Evolutionary conservation across 108 stramenopile species (phyloP).

Genomic region (Licmophora abbreviata): DNA sequence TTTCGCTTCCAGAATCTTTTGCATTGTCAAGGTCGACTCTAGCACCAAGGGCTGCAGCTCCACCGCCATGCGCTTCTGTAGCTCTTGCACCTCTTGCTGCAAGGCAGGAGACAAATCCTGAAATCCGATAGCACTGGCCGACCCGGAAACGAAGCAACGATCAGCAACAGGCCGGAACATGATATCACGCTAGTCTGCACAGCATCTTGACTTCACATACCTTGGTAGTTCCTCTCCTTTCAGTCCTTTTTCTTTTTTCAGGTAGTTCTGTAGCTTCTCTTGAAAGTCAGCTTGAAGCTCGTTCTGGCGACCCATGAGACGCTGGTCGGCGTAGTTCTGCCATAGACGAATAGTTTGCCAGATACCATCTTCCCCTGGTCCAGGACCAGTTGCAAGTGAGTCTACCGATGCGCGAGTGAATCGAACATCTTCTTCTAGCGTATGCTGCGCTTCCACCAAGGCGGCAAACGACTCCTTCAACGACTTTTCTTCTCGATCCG

Average conservation of each 20-base stretch:
- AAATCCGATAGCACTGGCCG: constrained; percentile 70
- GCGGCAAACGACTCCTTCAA: constrained; percentile 36
- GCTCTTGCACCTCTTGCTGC: constrained; percentile 60
- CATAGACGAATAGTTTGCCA: constrained; percentile 81
- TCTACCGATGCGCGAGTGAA: constrained; percentile 59
- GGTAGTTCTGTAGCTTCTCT: constrained; percentile 58
- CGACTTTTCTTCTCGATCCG: constrained; percentile 33
- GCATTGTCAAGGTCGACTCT: constrained; percentile 77
- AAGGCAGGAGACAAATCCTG: constrained; percentile 61
- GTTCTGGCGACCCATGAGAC: constrained; percentile 65
- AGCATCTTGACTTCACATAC: background rate
- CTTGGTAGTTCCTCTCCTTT: constrained; percentile 63
- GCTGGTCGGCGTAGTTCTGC: constrained; percentile 75
- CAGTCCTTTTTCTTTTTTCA: constrained; percentile 60
- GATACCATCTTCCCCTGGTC: constrained; percentile 51
- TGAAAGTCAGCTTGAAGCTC: constrained; percentile 82
- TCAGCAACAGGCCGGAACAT: background rate
- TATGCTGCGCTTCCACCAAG: constrained; percentile 69
- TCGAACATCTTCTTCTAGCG: constrained; percentile 74
- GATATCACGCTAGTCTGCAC: background rate
- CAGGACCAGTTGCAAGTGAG: constrained; percentile 51
- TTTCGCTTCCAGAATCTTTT: constrained; percentile 70
- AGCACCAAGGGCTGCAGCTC: constrained; percentile 64
- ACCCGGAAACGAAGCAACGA: background rate
- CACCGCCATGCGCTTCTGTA: constrained; percentile 69